Evolutionary conservation across 352 stramenopile species (phyloP), one percentile per base, ranked within the genome.

Genomic region (Phytophthora palmivora): DNA sequence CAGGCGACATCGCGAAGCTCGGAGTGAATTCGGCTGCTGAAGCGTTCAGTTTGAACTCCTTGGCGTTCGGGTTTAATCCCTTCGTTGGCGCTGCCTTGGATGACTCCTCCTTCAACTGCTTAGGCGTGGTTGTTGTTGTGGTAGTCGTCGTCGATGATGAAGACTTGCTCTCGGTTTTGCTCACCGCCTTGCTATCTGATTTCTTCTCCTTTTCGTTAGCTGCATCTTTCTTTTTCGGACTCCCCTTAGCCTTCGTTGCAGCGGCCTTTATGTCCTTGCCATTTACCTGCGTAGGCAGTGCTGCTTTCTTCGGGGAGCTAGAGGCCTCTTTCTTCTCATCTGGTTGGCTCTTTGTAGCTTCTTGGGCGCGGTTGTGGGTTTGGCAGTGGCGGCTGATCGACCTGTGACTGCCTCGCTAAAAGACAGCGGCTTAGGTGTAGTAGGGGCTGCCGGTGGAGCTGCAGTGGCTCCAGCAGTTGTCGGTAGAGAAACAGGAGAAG

Each of bases 21-120:
- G 88, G 88, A 32, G 84, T 94, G 54, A 96, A 96, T 37, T 62
- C 62, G 6, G 69, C 55, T 15, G 88, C 88, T 3, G 72, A 55
- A 8, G 83, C 83, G 37, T 70, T 95, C 28, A 93, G 71, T 67
- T 93, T 94, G 66, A 94, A 96, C 59, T 96, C 88, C 72, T 93
- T 94, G 3, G 86, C 86, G 26, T 93, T 90, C 33, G 85, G 81
- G 56, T 96, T 96, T 55, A 96, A 72, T 19, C 47, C 60, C 67
- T 91, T 94, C 66, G 91, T 94, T 22, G 73, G 47, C 32, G 70
- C 57, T 19, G 49, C 43, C 10, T 54, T 55, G 18, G 48, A 42
- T 28, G 56, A 30, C 21, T 69, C 63, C 12, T 60, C 43, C 39
- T 63, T 72, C 33, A 21, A 38, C 38, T 58, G 22, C 44, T 58